Base-by-base conservation (phyloP, 768 basidiomycete species). In the Tricholoma hemisulphureum region DNA sequence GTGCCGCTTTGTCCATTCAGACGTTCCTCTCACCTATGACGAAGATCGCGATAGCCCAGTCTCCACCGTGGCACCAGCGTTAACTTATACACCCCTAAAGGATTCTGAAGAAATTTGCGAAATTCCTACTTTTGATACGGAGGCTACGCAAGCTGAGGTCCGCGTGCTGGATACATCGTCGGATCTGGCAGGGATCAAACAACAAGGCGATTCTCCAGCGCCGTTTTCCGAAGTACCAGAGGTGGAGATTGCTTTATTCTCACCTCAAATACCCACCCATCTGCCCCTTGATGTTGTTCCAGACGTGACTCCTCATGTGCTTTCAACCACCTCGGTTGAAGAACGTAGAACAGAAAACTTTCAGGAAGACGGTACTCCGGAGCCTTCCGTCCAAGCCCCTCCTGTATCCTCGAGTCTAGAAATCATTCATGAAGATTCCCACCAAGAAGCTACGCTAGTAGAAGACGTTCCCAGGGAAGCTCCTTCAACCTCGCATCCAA, bases 1-100 rank as follows among this genome's bases (percentile, higher is more conserved):
- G 6, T 65, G 62, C 23, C 55, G 23, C 13, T 64, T 58, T 23
- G 20, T 52, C 4, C 64, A 65, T 39, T 21, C 43, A 14, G 21
- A 23, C 43, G 51, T 8, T 45, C 13, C 37, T 18, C n/a, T 28
- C 9, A 10, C 3, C 5, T 11, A 14, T 45, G 23, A 24, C 43
- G 5, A 16, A 6, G 23, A 0, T 46, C 23, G 4, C 28, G 46
- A 49, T 28, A 28, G 26, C 28, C 26, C 26, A 10, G 28, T 29
- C 46, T 28, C 28, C 7, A 49, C n/a, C n/a, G n/a, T n/a, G n/a
- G n/a, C n/a, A n/a, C 46, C 46, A 4, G 7, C 14, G 1, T 29
- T 49, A 18, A 49, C 26, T 8, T 49, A 28, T 18, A n/a, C 46
- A 29, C 16, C 26, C 43, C 24, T 24, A 46, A 4, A 21, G 10